These are phyloP conservation scores for Petunia secreta DNA, from an alignment of 257 asterid species.

Conservation along the genomic window DNA sequence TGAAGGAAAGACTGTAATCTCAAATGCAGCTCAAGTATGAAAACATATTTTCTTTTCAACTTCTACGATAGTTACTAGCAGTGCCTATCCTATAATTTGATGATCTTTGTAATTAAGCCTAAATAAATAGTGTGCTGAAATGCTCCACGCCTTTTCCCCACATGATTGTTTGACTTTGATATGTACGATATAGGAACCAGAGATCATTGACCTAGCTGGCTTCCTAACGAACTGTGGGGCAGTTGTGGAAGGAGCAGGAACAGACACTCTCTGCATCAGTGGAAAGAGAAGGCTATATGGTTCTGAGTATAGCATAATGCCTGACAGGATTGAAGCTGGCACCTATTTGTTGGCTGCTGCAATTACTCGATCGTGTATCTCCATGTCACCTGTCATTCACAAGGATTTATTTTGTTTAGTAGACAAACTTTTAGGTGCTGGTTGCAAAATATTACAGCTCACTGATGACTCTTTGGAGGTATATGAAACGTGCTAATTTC, in stretches of 20 bases:
- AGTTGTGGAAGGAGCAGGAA: constrained; percentile 43
- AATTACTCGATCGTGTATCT: constrained; percentile 43
- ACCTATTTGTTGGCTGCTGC: constrained; percentile 56
- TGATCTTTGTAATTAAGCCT: background rate
- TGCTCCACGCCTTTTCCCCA: background rate
- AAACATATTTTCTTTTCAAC: background rate
- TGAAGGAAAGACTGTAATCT: constrained; percentile 41
- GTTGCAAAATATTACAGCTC: constrained; percentile 40
- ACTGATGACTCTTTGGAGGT: constrained; percentile 38
- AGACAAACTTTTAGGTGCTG: constrained; percentile 36
- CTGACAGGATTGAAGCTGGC: constrained; percentile 52
- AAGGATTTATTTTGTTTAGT: constrained; percentile 29
- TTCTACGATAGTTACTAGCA: constrained; percentile 13
- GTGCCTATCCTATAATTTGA: background rate
- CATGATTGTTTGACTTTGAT: background rate
- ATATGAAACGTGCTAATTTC: background rate
- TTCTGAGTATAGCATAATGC: constrained; percentile 40
- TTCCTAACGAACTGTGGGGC: constrained; percentile 47
- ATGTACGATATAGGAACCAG: constrained; percentile 45
- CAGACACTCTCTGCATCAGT: constrained; percentile 31
- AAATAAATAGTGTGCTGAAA: too few species aligned
- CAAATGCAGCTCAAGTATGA: constrained; percentile 51
- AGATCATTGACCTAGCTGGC: constrained; percentile 45
- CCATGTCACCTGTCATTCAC: constrained; percentile 42
- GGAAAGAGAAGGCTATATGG: constrained; percentile 41